A percentile compares a stretch with the other conserved stretches of the same genome.
These are phyloP conservation scores for Penicillium mononematosum DNA, from an alignment of 495 filamentous ascomycete genomes.

Conservation along the genomic window DNA sequence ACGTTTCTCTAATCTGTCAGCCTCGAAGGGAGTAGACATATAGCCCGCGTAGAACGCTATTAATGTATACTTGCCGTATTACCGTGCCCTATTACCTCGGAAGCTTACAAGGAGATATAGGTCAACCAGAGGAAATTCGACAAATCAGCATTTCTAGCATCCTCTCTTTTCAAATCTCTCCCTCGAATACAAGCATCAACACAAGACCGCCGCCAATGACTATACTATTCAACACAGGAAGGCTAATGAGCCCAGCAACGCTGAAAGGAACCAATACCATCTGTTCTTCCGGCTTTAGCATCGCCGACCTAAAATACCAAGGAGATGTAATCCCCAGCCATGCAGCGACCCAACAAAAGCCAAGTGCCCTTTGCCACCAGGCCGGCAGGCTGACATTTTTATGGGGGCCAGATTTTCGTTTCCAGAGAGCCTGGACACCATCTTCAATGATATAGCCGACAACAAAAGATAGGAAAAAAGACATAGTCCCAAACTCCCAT, in stretches of 20 bases:
- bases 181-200: conserved; percentile 3
- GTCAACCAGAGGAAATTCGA: neutral
- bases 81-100: too few relatives aligned
- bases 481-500: conserved; percentile 22
- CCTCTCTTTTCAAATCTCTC: conserved; percentile 1
- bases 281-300: neutral
- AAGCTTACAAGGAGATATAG: too few relatives aligned
- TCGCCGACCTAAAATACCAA: neutral
- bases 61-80: too few relatives aligned
- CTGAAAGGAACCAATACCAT: conserved; percentile 6
- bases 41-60: too few relatives aligned
- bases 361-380: conserved; percentile 18
- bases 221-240: neutral
- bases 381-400: neutral
- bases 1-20: too few relatives aligned
- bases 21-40: too few relatives aligned
- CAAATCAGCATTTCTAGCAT: neutral
- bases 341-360: conserved; percentile 15
- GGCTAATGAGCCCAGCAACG: neutral
- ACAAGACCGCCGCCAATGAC: conserved; percentile 3
- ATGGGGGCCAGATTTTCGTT: neutral
- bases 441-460: conserved; percentile 37
- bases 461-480: conserved; percentile 34
- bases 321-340: conserved; percentile 19
- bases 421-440: conserved; percentile 24